Base-by-base conservation (phyloP, 1,284 basidiomycete species). In the Mycosarcoma mackinlayi region DNA sequence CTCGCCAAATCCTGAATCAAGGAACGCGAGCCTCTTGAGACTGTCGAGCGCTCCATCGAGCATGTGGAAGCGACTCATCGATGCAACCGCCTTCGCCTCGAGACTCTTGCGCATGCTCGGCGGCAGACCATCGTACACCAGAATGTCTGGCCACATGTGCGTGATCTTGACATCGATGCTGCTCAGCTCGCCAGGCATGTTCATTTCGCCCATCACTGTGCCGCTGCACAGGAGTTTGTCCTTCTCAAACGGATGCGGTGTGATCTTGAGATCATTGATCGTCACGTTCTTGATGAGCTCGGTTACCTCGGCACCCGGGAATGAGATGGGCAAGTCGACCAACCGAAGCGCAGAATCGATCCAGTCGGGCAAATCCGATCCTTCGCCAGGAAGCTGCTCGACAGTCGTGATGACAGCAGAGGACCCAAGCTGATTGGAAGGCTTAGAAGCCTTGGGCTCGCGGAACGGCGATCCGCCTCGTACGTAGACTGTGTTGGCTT, bases 201-300 rank as follows among this genome's bases (percentile, higher is more conserved):
- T 72, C 57, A 79, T 59, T 35, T 64, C 69, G 50, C 77, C 77
- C 60, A 76, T 64, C 28, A 79, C 67, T 1, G 74, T 78, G 13
- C 77, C 77, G 47, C 67, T 72, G 66, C 74, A 77, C 23, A 77
- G 45, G 23, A 79, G 53, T 69, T 76, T 76, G 44, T 79, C 77
- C 25, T 70, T 37, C 44, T 73, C 74, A 28, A 76, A 78, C 19
- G 76, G 76, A 51, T 79, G 77, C 18, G 77, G 71, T 19, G 74
- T 63, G 51, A 79, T 78, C 58, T 76, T 74, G 53, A 79, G 62
- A 33, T 79, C 74, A 34, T 66, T 42, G 45, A 79, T 79, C 27
- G 76, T 76, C n/a, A 79, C 76, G 39, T 79, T 76, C 57, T 73
- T 72, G 66, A 79, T 76, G 19, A 79, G 64, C 38, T 79, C 77